Evolutionary conservation across 202 grass and related monocot genomes (phyloP).

Genomic region (Zizania palustris): DNA sequence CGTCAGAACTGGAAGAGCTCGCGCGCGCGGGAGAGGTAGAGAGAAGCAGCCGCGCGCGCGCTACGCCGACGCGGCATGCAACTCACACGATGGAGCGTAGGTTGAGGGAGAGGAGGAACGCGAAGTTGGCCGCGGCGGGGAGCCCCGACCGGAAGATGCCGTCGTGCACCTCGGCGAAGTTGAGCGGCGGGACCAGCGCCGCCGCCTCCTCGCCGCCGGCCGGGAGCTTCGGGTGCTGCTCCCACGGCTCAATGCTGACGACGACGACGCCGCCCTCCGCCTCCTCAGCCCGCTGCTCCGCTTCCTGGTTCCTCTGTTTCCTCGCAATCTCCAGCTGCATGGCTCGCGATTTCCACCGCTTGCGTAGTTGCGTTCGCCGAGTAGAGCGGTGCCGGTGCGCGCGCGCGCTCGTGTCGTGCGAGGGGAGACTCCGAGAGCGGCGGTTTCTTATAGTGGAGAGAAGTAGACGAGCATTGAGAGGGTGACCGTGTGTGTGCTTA

Average conservation of each 20-base stretch:
- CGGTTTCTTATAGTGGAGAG: conserved; percentile 34
- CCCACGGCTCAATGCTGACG: conserved; percentile 11
- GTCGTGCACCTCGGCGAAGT: conserved; percentile 70
- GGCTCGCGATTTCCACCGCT: background rate
- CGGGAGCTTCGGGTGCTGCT: conserved; percentile 4
- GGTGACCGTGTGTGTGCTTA: background rate
- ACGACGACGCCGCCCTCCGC: background rate
- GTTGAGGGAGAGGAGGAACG: conserved; percentile 54
- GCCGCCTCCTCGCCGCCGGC: background rate
- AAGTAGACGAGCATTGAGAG: background rate
- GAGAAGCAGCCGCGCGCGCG: too few species aligned
- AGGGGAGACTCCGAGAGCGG: background rate
- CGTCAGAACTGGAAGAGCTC: background rate
- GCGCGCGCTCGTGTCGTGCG: background rate
- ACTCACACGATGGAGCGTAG: conserved; percentile 58
- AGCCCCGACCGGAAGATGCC: conserved; percentile 77
- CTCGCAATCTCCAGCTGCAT: conserved; percentile 49
- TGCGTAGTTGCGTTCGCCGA: background rate
- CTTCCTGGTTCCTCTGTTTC: conserved; percentile 45
- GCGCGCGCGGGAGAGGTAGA: background rate
- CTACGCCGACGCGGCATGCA: too few species aligned
- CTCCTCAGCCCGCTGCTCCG: conserved; percentile 9
- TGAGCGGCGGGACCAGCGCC: conserved; percentile 53
- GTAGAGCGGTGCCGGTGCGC: background rate
- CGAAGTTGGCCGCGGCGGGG: conserved; percentile 54